Evolutionary conservation across 2,329 filamentous ascomycete genomes (phyloP), one percentile per base, ranked within the genome.

Genomic region (Aspergillus aculeatinus): DNA sequence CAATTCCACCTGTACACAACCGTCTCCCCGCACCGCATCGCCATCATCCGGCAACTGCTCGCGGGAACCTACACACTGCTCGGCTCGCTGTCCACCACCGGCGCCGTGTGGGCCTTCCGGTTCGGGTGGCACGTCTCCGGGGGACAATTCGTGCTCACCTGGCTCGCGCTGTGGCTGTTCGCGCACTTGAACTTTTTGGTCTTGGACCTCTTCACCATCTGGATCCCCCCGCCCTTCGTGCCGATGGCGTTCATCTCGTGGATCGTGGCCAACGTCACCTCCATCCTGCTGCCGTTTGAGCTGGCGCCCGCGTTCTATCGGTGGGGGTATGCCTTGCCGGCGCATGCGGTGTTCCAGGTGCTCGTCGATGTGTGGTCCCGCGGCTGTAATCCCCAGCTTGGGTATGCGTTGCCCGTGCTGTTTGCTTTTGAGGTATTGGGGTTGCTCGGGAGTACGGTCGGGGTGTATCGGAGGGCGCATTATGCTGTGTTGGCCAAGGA

Each of bases 211-310:
- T 74, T 79, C 49, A 77, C 79, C 0, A 69, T 76, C 42, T 77
- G 77, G 69, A 59, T 80, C 2, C 74, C 78, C 0, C 64, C 72
- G 10, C 68, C 72, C 0, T 77, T 72, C 58, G 70, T 81, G 51
- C 81, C 81, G 0, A 79, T 82, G 71, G 73, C 75, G 7, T 65
- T 81, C 5, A 69, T 82, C 5, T 65, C 73, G 0, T 83, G 80
- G 80, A 64, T 81, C 5, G 69, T 81, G 14, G 16, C 74, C 29
- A 82, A 82, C 59, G 67, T 81, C 6, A 69, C 77, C 0, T 77
- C 74, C 2, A 75, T 78, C 11, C 65, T 82, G 19, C 68, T 77
- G 6, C 80, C 80, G 0, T 76, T 82, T 16, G 76, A 79, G 55
- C 66, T 81, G 1, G 72, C 73, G 0, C 71, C 80, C 0, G 74